Conservation (phyloP, 768 basidiomycete genomes). For the Trametes sanguinea region DNA sequence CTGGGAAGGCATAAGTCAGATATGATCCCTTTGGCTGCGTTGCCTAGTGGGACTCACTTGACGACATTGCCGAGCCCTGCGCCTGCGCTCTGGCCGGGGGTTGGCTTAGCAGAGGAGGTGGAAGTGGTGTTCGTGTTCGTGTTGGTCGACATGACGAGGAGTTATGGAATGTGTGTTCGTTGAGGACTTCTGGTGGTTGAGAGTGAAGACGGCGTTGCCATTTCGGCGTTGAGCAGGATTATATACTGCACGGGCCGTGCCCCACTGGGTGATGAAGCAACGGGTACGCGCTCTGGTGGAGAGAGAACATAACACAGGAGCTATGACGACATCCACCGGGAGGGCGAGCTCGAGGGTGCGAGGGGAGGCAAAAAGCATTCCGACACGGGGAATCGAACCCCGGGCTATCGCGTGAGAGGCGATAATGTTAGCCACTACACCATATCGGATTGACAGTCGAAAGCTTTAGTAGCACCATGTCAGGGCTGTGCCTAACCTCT, state of each 20-base stretch:
- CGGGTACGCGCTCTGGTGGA: no score
- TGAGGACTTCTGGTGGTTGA: neutral
- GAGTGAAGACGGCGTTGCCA: neutral
- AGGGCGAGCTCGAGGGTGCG: no score
- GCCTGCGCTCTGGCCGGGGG: slow-evolving; percentile 12
- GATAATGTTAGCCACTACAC: slow-evolving; percentile 27
- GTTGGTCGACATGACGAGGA: neutral
- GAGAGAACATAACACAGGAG: no score
- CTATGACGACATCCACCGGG: neutral
- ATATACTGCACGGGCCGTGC: no score
- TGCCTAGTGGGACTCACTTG: no score
- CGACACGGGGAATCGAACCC: slow-evolving; percentile 24
- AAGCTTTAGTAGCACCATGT: no score
- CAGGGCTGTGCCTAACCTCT: no score
- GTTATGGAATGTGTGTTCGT: neutral
- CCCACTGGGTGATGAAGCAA: no score
- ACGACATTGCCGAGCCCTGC: slow-evolving; percentile 14
- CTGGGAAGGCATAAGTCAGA: no score
- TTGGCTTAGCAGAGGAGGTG: slow-evolving; percentile 1
- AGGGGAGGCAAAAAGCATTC: no score
- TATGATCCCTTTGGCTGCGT: no score
- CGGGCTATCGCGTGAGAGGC: slow-evolving; percentile 26
- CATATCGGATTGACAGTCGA: slow-evolving; percentile 16
- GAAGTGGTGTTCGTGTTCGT: neutral
- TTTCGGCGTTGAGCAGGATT: neutral